Evolutionary conservation across 805 yeast species (phyloP).

Genomic region (Hanseniaspora jakobsenii): DNA sequence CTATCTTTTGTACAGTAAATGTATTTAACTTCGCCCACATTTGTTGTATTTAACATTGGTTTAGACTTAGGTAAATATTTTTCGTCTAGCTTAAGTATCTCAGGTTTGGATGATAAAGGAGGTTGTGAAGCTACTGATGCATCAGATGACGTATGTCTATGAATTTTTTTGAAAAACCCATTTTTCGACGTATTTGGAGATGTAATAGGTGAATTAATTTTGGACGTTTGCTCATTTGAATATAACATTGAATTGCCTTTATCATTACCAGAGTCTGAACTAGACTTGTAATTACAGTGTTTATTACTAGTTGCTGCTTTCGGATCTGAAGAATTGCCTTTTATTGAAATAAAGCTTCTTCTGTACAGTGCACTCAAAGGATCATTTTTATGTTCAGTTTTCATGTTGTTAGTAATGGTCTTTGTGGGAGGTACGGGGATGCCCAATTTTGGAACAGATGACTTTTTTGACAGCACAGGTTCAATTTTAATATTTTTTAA

Average conservation of each 20-base stretch:
- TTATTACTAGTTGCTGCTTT: slow-evolving; percentile 1
- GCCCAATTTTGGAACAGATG: slow-evolving; percentile 7
- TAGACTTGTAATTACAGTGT: too few species aligned
- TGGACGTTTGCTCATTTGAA: slow-evolving; percentile 11
- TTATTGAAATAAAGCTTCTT: slow-evolving; percentile 27
- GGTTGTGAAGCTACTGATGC: too few species aligned
- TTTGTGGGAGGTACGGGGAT: slow-evolving; percentile 9
- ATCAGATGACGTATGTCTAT: slow-evolving; percentile 49
- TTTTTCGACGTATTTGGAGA: slow-evolving; percentile 23
- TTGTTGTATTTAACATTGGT: slow-evolving; percentile 16
- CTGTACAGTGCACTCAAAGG: slow-evolving; percentile 28
- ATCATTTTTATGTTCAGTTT: slow-evolving; percentile 20
- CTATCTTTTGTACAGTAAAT: slow-evolving; percentile 60
- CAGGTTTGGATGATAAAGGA: too few species aligned
- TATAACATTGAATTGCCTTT: background rate
- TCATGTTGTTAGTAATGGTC: background rate
- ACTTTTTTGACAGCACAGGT: background rate
- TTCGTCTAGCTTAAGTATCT: slow-evolving; percentile 1
- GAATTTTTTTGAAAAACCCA: slow-evolving; percentile 48
- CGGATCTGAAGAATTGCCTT: slow-evolving; percentile 20
- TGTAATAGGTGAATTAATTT: slow-evolving; percentile 18
- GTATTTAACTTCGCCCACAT: slow-evolving; percentile 21
- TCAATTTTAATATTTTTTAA: too few species aligned
- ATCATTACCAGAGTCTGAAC: background rate
- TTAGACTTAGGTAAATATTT: slow-evolving; percentile 20